These are phyloP conservation scores for Geranomyces michiganensis DNA, from an alignment of 192 early-diverging fungal species.

Conservation along the genomic window DNA sequence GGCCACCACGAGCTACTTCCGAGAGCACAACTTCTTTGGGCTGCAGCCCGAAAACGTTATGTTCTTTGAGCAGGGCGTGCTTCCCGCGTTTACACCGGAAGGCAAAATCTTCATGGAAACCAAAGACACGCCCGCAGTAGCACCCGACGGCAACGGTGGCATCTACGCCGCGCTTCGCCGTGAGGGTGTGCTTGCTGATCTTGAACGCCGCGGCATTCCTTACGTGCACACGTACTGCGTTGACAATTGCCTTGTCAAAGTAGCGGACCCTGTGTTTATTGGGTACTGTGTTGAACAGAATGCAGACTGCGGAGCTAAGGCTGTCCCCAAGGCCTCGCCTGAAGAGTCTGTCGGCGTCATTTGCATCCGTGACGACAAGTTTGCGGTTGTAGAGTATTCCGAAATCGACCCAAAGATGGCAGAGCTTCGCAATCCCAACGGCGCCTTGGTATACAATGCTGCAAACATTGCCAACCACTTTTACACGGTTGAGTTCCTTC, in stretches of 20 bases:
- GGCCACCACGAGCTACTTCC: conserved; percentile 80
- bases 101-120: conserved; percentile 92
- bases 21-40: conserved; percentile 85
- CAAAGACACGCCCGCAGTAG: conserved; percentile 59
- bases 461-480: conserved; percentile 99
- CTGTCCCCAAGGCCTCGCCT: conserved; percentile 84
- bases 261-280: conserved; percentile 95
- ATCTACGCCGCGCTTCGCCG: conserved; percentile 91
- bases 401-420: conserved; percentile 85
- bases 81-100: conserved; percentile 90
- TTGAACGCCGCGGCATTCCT: conserved; percentile 80
- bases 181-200: conserved; percentile 79
- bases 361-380: conserved; percentile 80
- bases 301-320: conserved; percentile 94
- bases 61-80: conserved; percentile 95
- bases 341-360: conserved; percentile 95
- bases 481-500: conserved; percentile 89
- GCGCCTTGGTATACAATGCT: conserved; percentile 81
- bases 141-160: conserved; percentile 80
- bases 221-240: conserved; percentile 96
- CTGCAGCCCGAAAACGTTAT: conserved; percentile 80
- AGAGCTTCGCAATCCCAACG: conserved; percentile 64
- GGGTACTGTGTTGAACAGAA: conserved; percentile 88
- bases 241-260: conserved; percentile 96
- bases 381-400: conserved; percentile 94